Evolutionary conservation across 148 eudicot genomes (phyloP).

Genomic region (Euryodendron excelsum): DNA sequence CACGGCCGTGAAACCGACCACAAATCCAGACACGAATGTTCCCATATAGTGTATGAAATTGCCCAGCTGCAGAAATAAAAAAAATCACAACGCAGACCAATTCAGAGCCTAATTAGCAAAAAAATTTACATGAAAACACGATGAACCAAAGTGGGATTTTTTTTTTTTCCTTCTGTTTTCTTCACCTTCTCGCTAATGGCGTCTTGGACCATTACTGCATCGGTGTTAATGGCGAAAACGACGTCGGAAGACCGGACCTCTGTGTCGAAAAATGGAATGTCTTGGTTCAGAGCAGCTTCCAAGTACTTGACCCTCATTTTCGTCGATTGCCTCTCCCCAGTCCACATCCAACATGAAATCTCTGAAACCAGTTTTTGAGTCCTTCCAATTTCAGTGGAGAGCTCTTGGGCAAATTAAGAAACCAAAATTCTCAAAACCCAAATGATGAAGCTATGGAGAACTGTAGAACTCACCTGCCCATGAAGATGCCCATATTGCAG

Average conservation of each 20-base stretch:
- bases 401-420: neutral
- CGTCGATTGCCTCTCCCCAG: constrained; percentile 97
- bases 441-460: neutral
- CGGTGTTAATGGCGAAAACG: constrained; percentile 92
- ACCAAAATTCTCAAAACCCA: too few species aligned
- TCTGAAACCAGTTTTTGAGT: constrained; percentile 42
- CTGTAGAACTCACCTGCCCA: constrained; percentile 73
- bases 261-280: constrained; percentile 90
- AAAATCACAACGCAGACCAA: neutral
- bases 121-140: too few species aligned
- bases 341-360: constrained; percentile 99
- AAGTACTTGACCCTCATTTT: constrained; percentile 93
- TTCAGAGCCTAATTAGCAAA: neutral
- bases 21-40: constrained; percentile 91
- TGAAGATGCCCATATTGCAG: constrained; percentile 99
- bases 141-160: neutral
- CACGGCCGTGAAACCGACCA: constrained; percentile 96
- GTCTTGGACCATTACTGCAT: constrained; percentile 97
- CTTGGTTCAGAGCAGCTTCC: constrained; percentile 94
- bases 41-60: constrained; percentile 98
- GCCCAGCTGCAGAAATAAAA: constrained; percentile 64
- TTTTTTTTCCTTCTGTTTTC: neutral
- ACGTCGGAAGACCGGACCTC: constrained; percentile 93
- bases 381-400: constrained; percentile 3
- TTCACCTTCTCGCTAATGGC: constrained; percentile 98